A percentile compares a stretch with the other conserved stretches of the same genome.
phyloP scores from a whole-genome alignment of 2,329 filamentous ascomycete species.

The Cryphonectria parasitica region DNA sequence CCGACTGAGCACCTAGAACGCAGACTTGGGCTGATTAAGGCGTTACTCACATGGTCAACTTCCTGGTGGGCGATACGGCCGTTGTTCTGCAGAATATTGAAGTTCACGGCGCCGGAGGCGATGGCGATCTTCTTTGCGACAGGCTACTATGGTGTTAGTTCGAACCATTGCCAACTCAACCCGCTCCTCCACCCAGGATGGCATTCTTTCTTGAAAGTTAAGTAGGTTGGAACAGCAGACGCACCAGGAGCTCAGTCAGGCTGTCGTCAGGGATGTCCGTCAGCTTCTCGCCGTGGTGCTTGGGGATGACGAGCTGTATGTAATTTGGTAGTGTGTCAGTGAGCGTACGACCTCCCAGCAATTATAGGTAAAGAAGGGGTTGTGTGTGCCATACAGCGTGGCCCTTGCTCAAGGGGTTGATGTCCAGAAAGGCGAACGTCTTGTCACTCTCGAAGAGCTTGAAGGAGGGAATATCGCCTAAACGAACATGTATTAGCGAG shows the following conservation, averaged over 20 bases:
- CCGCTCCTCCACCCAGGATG: background rate
- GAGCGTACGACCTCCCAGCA: background rate
- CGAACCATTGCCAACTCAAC: background rate
- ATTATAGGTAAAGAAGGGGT: background rate
- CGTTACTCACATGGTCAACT: constrained; percentile 80
- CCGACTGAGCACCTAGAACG: constrained; percentile 15
- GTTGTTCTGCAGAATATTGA: constrained; percentile 97
- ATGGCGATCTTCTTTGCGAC: constrained; percentile 85
- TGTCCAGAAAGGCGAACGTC: constrained; percentile 94
- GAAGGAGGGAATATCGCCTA: constrained; percentile 93
- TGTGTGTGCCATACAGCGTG: constrained; percentile 71
- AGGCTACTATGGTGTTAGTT: constrained; percentile 50
- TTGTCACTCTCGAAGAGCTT: constrained; percentile 96
- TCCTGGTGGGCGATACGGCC: constrained; percentile 88
- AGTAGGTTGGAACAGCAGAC: constrained; percentile 32
- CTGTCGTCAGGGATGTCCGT: constrained; percentile 90
- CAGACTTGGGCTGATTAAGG: background rate
- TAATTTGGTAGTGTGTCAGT: background rate
- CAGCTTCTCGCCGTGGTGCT: constrained; percentile 90
- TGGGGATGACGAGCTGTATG: constrained; percentile 87
- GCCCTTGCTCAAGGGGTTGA: constrained; percentile 84
- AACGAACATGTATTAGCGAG: constrained; percentile 24
- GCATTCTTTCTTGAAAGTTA: background rate
- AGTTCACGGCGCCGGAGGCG: constrained; percentile 77
- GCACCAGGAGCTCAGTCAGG: constrained; percentile 78